phyloP scores from a whole-genome alignment of 768 basidiomycete genomes.

The Phlebiopsis flavidoalba region DNA sequence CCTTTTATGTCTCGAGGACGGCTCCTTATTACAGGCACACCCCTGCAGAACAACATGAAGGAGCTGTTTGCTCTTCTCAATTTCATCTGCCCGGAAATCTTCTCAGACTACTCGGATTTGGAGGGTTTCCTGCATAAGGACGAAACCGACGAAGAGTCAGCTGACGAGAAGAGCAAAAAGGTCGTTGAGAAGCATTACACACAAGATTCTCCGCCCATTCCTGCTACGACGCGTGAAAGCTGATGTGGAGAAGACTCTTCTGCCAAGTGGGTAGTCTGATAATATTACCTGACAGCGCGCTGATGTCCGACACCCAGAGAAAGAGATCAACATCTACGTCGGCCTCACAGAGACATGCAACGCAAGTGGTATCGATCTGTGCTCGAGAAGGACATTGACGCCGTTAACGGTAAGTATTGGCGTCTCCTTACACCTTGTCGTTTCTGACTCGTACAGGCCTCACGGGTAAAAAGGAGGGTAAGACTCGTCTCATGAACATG shows the following conservation, averaged over 20 bases:
- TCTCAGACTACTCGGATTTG: constrained; percentile 85
- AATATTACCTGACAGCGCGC: neutral
- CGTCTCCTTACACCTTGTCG: too few relatives aligned
- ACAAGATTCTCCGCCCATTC: constrained; percentile 96
- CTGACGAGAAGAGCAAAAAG: constrained; percentile 84
- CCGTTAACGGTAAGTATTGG: constrained; percentile 74
- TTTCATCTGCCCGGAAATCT: constrained; percentile 96
- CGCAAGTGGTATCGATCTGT: constrained; percentile 96
- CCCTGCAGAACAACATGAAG: constrained; percentile 94
- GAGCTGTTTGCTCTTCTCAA: constrained; percentile 90
- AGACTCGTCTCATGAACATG: constrained; percentile 96
- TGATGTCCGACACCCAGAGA: constrained; percentile 51
- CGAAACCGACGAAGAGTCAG: constrained; percentile 54
- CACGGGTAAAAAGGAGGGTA: constrained; percentile 97
- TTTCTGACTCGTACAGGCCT: constrained; percentile 44
- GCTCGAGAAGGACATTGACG: constrained; percentile 97
- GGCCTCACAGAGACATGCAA: constrained; percentile 96
- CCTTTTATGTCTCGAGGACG: constrained; percentile 86
- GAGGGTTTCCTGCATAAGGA: constrained; percentile 95
- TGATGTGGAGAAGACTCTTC: constrained; percentile 92
- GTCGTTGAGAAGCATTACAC: constrained; percentile 93
- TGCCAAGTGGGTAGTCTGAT: constrained; percentile 62
- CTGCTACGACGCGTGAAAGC: constrained; percentile 90
- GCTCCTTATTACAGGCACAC: constrained; percentile 94
- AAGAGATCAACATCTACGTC: constrained; percentile 98